Evolutionary conservation across 2,329 filamentous ascomycete species (phyloP).

Genomic region (Epichloe gansuensis): DNA sequence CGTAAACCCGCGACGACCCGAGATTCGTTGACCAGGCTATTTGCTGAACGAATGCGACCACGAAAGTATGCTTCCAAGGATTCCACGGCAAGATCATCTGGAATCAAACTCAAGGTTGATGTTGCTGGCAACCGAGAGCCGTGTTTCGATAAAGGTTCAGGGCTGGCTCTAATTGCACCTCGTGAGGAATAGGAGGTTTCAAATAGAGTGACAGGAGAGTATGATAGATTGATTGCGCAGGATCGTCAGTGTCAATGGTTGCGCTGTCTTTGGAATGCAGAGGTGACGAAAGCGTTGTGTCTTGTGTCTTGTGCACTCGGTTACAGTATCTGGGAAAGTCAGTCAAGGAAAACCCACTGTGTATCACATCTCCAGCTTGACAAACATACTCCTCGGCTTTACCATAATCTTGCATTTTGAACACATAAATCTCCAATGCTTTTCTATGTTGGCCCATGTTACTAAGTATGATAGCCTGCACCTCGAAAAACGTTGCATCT

Average conservation of each 20-base stretch:
- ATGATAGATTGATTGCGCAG: constrained; percentile 74
- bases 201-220: constrained; percentile 84
- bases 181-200: constrained; percentile 60
- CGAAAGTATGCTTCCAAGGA: constrained; percentile 85
- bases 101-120: constrained; percentile 77
- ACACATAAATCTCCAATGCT: constrained; percentile 94
- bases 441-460: constrained; percentile 95
- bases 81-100: constrained; percentile 62
- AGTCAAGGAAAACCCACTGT: constrained; percentile 6
- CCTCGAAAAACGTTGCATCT: constrained; percentile 82
- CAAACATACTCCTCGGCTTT: constrained; percentile 81
- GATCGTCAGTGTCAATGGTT: constrained; percentile 31
- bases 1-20: constrained; percentile 66
- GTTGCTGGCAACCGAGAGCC: constrained; percentile 81
- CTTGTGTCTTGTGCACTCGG: constrained; percentile 56
- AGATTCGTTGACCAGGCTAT: constrained; percentile 67
- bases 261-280: constrained; percentile 21
- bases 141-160: constrained; percentile 84
- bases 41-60: constrained; percentile 77
- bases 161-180: constrained; percentile 64
- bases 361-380: not conserved
- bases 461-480: constrained; percentile 78
- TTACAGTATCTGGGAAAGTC: constrained; percentile 64
- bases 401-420: constrained; percentile 72
- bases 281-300: constrained; percentile 26